Evolutionary conservation across 805 yeast species (phyloP), one percentile per base, ranked within the genome.

Genomic region (Barnettozyma pratensis): DNA sequence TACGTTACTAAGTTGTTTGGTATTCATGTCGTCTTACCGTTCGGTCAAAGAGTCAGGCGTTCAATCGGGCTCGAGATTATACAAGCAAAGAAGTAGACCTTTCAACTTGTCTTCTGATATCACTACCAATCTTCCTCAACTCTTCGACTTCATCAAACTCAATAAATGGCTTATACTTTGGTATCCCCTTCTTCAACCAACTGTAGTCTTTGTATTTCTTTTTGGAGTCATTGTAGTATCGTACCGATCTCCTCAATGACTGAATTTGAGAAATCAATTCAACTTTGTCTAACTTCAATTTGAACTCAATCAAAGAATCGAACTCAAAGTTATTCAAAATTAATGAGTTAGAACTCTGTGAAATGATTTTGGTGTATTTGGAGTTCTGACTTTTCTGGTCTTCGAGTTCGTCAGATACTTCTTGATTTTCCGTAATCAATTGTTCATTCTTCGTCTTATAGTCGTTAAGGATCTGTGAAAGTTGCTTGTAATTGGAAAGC

Each of bases 191-290:
- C 27, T 39, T 43, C 41, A 54, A 28, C 59, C 57, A 54, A 12
- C 7, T n/a, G 19, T 19, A 42, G 30, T 41, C 34, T n/a, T 38
- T 42, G 5, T 41, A 6, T 6, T 26, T 28, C 8, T 11, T 45
- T 8, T 37, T 29, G 5, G 41, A 11, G 11, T 11, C 31, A 30
- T 42, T 40, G 12, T 50, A 44, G 26, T 48, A 46, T 31, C 50
- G 49, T 5, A 54, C 45, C 6, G 61, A 61, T 26, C 67, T 66
- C 45, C 75, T 66, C 39, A 80, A 61, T 19, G 71, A 60, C 3
- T 64, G 58, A 9, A 79, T 69, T 56, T 79, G 81, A 34, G 75
- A 74, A 0, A 75, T 54, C 12, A 78, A 55, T 1, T 70, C 68
- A 38, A 69, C 53, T 37, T 66, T 68, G 4, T 62, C 67, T 4